A percentile compares a stretch with the other conserved stretches of the same genome.
phyloP scores from a whole-genome alignment of 768 basidiomycete species.

The Leucocoprinus sp. region DNA sequence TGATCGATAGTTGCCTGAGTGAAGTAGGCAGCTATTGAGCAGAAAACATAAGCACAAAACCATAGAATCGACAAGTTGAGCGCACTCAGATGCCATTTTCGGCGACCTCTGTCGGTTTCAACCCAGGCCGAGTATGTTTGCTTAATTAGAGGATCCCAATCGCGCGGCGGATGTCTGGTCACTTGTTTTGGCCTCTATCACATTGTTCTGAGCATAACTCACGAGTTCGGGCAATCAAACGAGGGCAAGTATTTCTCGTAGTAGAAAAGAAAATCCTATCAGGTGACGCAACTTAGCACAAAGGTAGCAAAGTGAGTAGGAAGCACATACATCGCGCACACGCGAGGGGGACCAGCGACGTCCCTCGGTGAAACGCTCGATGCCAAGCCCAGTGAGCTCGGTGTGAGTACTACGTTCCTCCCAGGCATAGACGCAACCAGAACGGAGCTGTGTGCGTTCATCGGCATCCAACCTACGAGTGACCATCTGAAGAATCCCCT shows the following conservation, averaged over 20 bases:
- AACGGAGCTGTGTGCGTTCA: constrained; percentile 51
- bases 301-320: constrained; percentile 4
- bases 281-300: constrained; percentile 9
- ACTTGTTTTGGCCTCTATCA: neutral
- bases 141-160: constrained; percentile 68
- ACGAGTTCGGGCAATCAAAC: constrained; percentile 32
- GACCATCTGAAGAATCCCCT: constrained; percentile 60
- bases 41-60: constrained; percentile 5
- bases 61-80: constrained; percentile 9
- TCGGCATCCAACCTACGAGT: constrained; percentile 71
- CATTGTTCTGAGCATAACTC: constrained; percentile 11
- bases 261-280: constrained; percentile 78
- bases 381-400: constrained; percentile 71
- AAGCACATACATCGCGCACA: constrained; percentile 62
- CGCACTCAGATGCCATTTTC: constrained; percentile 83
- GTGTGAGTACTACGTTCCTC: constrained; percentile 69
- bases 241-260: constrained; percentile 62
- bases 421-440: constrained; percentile 58
- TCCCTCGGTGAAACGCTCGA: constrained; percentile 82
- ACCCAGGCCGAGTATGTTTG: constrained; percentile 83
- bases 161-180: constrained; percentile 33
- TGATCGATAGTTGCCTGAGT: constrained; percentile 68
- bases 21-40: constrained; percentile 66
- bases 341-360: constrained; percentile 78
- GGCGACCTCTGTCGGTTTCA: constrained; percentile 49